phyloP scores from a whole-genome alignment of 495 filamentous ascomycete genomes.

The Lophiostoma macrostomum region DNA sequence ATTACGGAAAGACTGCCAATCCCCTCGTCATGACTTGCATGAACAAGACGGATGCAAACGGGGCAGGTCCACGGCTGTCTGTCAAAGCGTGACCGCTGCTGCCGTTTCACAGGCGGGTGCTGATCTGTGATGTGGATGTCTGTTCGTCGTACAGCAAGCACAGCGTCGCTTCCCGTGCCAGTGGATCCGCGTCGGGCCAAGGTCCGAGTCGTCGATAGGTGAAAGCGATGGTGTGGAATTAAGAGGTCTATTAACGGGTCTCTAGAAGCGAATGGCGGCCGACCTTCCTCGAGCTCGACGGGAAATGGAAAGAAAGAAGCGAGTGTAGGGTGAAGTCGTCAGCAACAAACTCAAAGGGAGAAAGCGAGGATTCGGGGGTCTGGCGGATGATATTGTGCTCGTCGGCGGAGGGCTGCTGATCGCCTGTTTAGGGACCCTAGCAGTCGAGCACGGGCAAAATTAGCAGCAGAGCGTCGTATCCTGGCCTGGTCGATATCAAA shows the following conservation, averaged over 20 bases:
- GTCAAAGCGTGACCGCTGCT: no score
- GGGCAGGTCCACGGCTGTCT: background rate
- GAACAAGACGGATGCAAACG: slow-evolving; percentile 1
- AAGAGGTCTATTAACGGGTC: background rate
- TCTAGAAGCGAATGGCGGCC: slow-evolving; percentile 22
- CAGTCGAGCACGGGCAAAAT: slow-evolving; percentile 15
- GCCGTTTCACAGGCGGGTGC: background rate
- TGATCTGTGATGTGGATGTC: background rate
- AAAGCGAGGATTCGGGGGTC: background rate
- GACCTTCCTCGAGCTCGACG: background rate
- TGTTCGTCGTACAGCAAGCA: background rate
- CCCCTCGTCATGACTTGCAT: slow-evolving; percentile 26
- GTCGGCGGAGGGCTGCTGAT: background rate
- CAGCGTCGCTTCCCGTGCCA: background rate
- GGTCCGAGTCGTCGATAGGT: background rate
- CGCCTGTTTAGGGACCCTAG: no score
- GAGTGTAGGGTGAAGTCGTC: slow-evolving; percentile 11
- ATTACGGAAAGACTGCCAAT: background rate
- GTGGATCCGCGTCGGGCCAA: slow-evolving; percentile 5
- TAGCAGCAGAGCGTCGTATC: slow-evolving; percentile 26
- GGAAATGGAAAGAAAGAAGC: slow-evolving; percentile 20
- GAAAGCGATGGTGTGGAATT: background rate
- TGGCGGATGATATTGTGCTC: slow-evolving; percentile 5
- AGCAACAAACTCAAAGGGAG: background rate
- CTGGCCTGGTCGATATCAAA: slow-evolving; percentile 6